Base-by-base conservation (phyloP, 345 rosid genomes). In the Syzygium oleosum region DNA sequence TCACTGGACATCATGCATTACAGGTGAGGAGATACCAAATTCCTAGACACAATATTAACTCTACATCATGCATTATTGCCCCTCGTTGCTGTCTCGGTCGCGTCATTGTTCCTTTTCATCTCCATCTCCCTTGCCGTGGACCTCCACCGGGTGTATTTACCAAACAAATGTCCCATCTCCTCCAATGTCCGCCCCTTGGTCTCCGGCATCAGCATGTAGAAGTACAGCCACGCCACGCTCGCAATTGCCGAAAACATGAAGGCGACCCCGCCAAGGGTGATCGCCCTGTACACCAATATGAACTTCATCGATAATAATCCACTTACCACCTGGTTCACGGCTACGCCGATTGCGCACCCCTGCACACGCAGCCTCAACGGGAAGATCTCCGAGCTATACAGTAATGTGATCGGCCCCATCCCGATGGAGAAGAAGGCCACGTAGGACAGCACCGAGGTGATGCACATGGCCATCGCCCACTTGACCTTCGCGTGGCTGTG, bases 391-490 rank as follows among this genome's bases (percentile, higher is more conserved):
- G 97, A 91, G 89, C 93, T 94, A 79, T 96, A 97, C 3, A 97
- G 98, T 95, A 96, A 94, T 11, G 97, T 87, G 41, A 96, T 91
- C 2, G 98, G 99, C 15, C 99, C 99, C 89, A 97, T 88, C 55
- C 99, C 99, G 6, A 97, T 96, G 3, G 99, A 96, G 87, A 97
- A 97, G 83, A 90, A 87, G 3, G 96, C 96, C 29, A 96, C 98
- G 88, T 88, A 3, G 41, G 41, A 38, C 41, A 38, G 41, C 41
- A 38, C 41, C 41, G 4, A 92, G 2, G 94, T 7, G 51, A 96
- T 91, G 51, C 94, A 85, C 55, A 96, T 4, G 1, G 85, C 97
- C 13, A 95, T 63, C 5, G 96, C 99, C 99, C 99, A 97, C 61
- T 31, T 87, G 31, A 94, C 51, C 73, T 90, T 94, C 86, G 89